Conservation (phyloP, 345 rosid genomes). For the Bruguiera gymnorhiza region DNA sequence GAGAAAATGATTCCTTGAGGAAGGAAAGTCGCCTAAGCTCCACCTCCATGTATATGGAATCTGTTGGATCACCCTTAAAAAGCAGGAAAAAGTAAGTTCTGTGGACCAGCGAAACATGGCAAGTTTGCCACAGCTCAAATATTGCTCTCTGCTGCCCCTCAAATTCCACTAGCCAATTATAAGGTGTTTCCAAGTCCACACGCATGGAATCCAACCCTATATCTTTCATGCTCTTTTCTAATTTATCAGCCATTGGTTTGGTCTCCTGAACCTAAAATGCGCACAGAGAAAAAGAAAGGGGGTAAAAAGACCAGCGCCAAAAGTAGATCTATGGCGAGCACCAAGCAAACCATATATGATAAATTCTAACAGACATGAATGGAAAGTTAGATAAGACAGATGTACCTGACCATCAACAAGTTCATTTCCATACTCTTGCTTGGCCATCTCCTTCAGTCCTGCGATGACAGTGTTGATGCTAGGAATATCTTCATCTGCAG, state of each 20-base stretch:
- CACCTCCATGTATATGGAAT: conserved; percentile 87
- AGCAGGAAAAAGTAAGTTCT: conserved; percentile 95
- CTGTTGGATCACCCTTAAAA: conserved; percentile 80
- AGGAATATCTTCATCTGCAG: conserved; percentile 66
- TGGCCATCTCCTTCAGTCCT: conserved; percentile 78
- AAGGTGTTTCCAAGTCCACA: conserved; percentile 35
- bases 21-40: conserved; percentile 84
- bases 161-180: conserved; percentile 65
- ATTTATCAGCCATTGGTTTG: conserved; percentile 27
- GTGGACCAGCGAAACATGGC: conserved; percentile 82
- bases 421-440: conserved; percentile 45
- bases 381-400: not conserved
- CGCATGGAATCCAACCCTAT: conserved; percentile 63
- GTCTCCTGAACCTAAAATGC: conserved; percentile 32
- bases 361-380: not conserved
- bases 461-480: conserved; percentile 71
- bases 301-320: conserved; percentile 10
- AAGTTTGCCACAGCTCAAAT: conserved; percentile 80
- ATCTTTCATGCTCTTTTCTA: conserved; percentile 47
- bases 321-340: not conserved
- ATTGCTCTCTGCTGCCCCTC: conserved; percentile 60
- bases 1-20: conserved; percentile 74
- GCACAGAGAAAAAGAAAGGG: too few species aligned
- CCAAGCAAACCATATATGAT: not conserved
- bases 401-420: conserved; percentile 44